Percentiles rank a stretch among this genome's conserved stretches.
These are phyloP conservation scores for Debaryomyces psychrophilus DNA, from an alignment of 1,139 yeast genomes.

Conservation along the genomic window DNA sequence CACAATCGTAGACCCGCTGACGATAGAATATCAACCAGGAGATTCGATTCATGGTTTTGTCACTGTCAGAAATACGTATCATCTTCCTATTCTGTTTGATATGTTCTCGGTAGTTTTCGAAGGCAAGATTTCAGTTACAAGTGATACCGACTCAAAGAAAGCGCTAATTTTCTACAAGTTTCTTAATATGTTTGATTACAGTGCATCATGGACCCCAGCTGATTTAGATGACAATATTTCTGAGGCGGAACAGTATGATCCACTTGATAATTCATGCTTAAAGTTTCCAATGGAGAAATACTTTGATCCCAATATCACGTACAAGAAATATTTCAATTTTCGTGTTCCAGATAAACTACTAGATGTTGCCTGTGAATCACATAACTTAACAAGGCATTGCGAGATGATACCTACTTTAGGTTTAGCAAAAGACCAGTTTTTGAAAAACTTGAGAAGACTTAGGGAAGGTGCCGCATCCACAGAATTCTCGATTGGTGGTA, in stretches of 20 bases:
- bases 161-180: conserved; percentile 26
- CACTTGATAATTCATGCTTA: conserved; percentile 35
- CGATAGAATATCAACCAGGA: conserved; percentile 40
- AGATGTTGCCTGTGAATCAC: conserved; percentile 39
- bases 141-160: conserved; percentile 20
- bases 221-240: conserved; percentile 32
- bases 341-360: conserved; percentile 40
- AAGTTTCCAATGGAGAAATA: conserved; percentile 32
- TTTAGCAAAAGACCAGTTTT: conserved; percentile 30
- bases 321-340: conserved; percentile 46
- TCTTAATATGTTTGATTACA: conserved; percentile 45
- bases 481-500: conserved; percentile 14
- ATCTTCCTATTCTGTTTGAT: conserved; percentile 38
- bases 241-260: conserved; percentile 30
- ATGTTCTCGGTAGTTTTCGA: conserved; percentile 47
- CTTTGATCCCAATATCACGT: conserved; percentile 36
- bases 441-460: conserved; percentile 30
- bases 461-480: conserved; percentile 22
- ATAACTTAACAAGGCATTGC: conserved; percentile 38
- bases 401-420: conserved; percentile 45
- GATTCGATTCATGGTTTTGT: conserved; percentile 45
- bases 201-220: conserved; percentile 47
- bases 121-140: conserved; percentile 33
- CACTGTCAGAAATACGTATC: conserved; percentile 35
- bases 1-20: conserved; percentile 31